Conservation (phyloP, 2,329 filamentous ascomycete genomes). For the Aspergillus fructus region DNA sequence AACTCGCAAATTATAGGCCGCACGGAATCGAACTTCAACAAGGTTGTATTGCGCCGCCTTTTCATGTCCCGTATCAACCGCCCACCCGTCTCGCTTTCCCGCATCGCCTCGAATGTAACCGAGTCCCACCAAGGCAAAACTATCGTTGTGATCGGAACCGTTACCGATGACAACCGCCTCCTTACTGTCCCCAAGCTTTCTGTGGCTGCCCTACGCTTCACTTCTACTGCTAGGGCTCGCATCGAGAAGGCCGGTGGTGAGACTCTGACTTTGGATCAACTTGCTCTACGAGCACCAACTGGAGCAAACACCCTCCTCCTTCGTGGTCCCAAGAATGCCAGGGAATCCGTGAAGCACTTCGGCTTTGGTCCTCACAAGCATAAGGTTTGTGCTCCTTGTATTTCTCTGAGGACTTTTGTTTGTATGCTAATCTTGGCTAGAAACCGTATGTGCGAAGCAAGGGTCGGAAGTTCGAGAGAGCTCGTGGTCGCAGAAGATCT, state of each 20-base stretch:
- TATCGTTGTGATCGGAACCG: constrained; percentile 87
- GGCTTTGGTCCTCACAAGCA: constrained; percentile 96
- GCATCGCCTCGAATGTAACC: constrained; percentile 69
- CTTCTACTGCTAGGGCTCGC: constrained; percentile 89
- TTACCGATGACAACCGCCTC: constrained; percentile 97
- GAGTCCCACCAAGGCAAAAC: constrained; percentile 68
- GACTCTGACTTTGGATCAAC: constrained; percentile 93
- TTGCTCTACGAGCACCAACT: constrained; percentile 91
- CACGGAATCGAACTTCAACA: constrained; percentile 98
- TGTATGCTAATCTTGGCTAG: constrained; percentile 47
- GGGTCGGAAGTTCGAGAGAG: constrained; percentile 99
- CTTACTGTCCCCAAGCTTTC: constrained; percentile 87
- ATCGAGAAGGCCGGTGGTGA: constrained; percentile 93
- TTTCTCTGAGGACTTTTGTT: neutral
- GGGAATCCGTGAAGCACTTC: constrained; percentile 99
- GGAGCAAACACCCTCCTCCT: constrained; percentile 96
- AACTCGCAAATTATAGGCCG: constrained; percentile 61
- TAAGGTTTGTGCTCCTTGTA: constrained; percentile 66
- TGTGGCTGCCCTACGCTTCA: constrained; percentile 94
- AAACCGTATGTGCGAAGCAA: constrained; percentile 98
- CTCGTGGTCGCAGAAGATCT: constrained; percentile 97
- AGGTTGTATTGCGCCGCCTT: constrained; percentile 93
- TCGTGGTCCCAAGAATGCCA: constrained; percentile 95
- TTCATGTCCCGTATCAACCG: constrained; percentile 99
- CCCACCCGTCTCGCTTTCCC: constrained; percentile 88